These are phyloP conservation scores for Knufia fluminis DNA, from an alignment of 2,329 filamentous ascomycete genomes.

Conservation along the genomic window DNA sequence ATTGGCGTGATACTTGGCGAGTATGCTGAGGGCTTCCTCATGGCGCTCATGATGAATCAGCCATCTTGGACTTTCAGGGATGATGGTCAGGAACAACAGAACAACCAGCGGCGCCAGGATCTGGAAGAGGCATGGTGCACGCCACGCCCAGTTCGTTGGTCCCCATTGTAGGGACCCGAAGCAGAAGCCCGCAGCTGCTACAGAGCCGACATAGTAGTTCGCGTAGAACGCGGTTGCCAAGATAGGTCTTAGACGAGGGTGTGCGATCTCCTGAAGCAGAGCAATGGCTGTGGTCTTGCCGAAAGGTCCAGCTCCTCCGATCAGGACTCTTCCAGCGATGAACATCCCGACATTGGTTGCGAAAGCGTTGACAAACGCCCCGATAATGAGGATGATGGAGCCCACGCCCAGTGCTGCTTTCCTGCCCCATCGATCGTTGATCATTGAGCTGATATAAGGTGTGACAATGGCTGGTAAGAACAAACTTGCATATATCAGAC, in stretches of 20 bases:
- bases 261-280: conserved; percentile 56
- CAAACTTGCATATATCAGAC: background rate
- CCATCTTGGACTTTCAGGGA: conserved; percentile 17
- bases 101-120: background rate
- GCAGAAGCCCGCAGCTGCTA: too few species aligned
- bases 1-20: conserved; percentile 56
- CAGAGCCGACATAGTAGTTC: conserved; percentile 31
- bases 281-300: conserved; percentile 58
- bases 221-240: conserved; percentile 56
- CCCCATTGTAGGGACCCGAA: too few species aligned
- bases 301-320: conserved; percentile 60
- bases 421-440: conserved; percentile 41
- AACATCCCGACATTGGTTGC: conserved; percentile 57
- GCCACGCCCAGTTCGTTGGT: conserved; percentile 10
- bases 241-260: conserved; percentile 46
- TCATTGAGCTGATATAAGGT: conserved; percentile 59
- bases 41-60: conserved; percentile 14
- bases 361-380: conserved; percentile 61
- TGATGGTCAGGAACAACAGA: background rate
- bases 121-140: conserved; percentile 11
- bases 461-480: conserved; percentile 46
- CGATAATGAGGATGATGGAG: conserved; percentile 55
- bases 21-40: conserved; percentile 35
- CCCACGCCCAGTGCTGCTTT: conserved; percentile 31
- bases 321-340: conserved; percentile 50